Percentiles rank a stretch among this genome's conserved stretches.
Evolutionary conservation across 2,329 filamentous ascomycete species (phyloP).

Genomic region (Alternaria panax): DNA sequence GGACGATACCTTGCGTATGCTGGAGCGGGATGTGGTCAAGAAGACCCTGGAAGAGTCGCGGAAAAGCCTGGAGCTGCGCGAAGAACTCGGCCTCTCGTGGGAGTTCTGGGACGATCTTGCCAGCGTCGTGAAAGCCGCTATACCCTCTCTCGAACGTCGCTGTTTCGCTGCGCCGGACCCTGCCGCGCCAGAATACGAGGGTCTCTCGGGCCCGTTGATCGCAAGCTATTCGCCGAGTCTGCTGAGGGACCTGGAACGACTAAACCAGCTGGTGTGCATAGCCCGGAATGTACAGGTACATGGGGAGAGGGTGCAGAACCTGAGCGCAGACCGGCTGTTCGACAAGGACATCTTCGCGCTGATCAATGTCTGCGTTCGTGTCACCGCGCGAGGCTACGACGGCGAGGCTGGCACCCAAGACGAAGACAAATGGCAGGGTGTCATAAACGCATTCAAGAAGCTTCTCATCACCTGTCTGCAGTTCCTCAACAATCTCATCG

Average conservation of each 20-base stretch:
- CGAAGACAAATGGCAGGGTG: slow-evolving; percentile 70
- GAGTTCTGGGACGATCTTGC: slow-evolving; percentile 68
- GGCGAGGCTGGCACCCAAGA: slow-evolving; percentile 68
- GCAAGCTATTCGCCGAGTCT: slow-evolving; percentile 65
- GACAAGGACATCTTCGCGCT: slow-evolving; percentile 68
- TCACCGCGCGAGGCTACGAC: slow-evolving; percentile 70
- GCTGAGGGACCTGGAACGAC: slow-evolving; percentile 67
- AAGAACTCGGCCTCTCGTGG: slow-evolving; percentile 64
- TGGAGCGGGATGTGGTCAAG: slow-evolving; percentile 63
- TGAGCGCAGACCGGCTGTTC: slow-evolving; percentile 66
- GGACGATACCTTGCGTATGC: slow-evolving; percentile 64
- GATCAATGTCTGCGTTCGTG: slow-evolving; percentile 69
- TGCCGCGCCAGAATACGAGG: slow-evolving; percentile 63
- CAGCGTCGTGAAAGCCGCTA: slow-evolving; percentile 64
- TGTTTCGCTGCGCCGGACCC: slow-evolving; percentile 68
- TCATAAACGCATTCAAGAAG: slow-evolving; percentile 71
- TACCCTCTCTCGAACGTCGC: slow-evolving; percentile 67
- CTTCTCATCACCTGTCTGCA: slow-evolving; percentile 71
- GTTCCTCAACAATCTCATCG: slow-evolving; percentile 71
- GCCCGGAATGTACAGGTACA: slow-evolving; percentile 68
- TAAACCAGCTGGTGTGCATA: slow-evolving; percentile 69
- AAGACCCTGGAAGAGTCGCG: slow-evolving; percentile 66
- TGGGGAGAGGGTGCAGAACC: slow-evolving; percentile 67
- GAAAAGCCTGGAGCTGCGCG: slow-evolving; percentile 62
- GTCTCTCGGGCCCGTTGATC: slow-evolving; percentile 67